Conservation (phyloP, 2,329 filamentous ascomycete genomes). For the Didymella arachidicola region DNA sequence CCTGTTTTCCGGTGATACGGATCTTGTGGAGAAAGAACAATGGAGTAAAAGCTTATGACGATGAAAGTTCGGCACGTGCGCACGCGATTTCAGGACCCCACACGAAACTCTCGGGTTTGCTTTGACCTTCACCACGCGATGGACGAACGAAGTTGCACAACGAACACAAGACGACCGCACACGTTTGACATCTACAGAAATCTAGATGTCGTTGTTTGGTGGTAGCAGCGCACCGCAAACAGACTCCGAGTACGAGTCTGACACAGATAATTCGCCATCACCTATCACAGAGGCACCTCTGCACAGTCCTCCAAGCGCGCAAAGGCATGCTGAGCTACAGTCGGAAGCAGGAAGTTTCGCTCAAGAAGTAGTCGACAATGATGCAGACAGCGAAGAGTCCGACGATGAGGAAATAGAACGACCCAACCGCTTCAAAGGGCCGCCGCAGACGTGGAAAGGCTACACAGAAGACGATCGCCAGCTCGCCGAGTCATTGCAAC, state of each 20-base stretch:
- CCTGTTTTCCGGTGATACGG: neutral
- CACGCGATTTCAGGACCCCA: conserved; percentile 19
- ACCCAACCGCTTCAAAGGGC: conserved; percentile 77
- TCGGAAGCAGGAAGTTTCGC: neutral
- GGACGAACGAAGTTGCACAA: conserved; percentile 8
- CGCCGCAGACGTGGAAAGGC: conserved; percentile 70
- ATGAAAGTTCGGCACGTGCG: conserved; percentile 11
- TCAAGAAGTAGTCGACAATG: conserved; percentile 3
- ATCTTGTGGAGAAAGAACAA: neutral
- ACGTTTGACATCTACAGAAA: conserved; percentile 30
- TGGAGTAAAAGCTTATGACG: conserved; percentile 12
- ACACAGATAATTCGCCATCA: conserved; percentile 20
- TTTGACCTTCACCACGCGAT: conserved; percentile 7
- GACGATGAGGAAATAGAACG: conserved; percentile 29
- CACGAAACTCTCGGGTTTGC: conserved; percentile 1
- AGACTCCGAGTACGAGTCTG: conserved; percentile 24
- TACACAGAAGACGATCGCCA: conserved; percentile 69
- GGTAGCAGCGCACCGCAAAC: conserved; percentile 30
- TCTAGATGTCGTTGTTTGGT: conserved; percentile 51
- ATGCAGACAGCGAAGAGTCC: conserved; percentile 29
- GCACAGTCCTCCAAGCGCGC: conserved; percentile 25
- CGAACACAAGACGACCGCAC: neutral
- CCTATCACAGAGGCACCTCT: conserved; percentile 18
- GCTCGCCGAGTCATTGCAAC: conserved; percentile 69
- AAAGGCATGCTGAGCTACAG: conserved; percentile 6